Evolutionary conservation across 805 yeast species (phyloP).

Genomic region (Candida awuae): DNA sequence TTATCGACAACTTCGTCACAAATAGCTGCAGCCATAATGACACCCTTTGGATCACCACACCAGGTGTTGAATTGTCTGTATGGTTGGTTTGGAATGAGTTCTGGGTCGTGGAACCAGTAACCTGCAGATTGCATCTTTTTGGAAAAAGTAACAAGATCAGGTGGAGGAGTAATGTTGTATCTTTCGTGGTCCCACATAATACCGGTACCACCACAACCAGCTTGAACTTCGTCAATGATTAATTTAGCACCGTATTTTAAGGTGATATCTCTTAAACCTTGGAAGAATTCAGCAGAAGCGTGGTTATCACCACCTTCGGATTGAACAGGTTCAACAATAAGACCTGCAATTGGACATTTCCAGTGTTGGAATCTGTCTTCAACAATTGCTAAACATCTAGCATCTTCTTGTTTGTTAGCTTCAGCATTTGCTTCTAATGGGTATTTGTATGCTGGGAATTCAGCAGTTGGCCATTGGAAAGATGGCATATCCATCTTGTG

Average conservation of each 20-base stretch:
- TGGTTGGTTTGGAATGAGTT: constrained; percentile 64
- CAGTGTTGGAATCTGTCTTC: constrained; percentile 62
- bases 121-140: constrained; percentile 89
- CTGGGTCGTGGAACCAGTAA: constrained; percentile 69
- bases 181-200: constrained; percentile 84
- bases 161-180: constrained; percentile 65
- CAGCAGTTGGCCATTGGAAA: constrained; percentile 95
- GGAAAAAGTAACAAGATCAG: constrained; percentile 81
- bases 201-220: constrained; percentile 87
- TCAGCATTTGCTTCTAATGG: constrained; percentile 86
- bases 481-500: constrained; percentile 92
- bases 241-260: constrained; percentile 59
- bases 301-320: constrained; percentile 92
- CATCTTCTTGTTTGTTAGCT: constrained; percentile 66
- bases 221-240: constrained; percentile 83
- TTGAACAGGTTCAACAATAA: constrained; percentile 85
- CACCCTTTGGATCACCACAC: constrained; percentile 87
- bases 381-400: constrained; percentile 67
- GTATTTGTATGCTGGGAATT: constrained; percentile 67
- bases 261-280: constrained; percentile 71
- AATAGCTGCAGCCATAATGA: constrained; percentile 68
- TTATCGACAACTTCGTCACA: constrained; percentile 55
- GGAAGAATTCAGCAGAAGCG: constrained; percentile 71
- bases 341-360: constrained; percentile 77
- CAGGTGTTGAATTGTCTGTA: constrained; percentile 90